Base-by-base conservation (phyloP, 352 stramenopile genomes). In the Globisporangium takayamanum region DNA sequence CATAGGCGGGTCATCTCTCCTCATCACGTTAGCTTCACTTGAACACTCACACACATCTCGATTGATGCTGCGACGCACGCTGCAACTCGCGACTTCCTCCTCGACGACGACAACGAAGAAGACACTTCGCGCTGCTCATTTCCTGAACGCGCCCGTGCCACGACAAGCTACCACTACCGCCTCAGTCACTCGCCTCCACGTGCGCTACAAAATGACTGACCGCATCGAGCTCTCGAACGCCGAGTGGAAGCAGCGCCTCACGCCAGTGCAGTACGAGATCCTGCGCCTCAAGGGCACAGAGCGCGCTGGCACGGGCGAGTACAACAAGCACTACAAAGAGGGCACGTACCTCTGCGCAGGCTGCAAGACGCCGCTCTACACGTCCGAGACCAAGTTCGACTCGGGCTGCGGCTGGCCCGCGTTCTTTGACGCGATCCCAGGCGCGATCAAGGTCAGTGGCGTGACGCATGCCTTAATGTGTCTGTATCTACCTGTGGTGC, bases 241-340 rank as follows among this genome's bases (percentile, higher is more conserved):
- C 18, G 87, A 97, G 60, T 97, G 88, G 87, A 87, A 94, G 68
- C 55, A 82, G 53, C 70, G 67, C 25, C 80, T 97, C 50, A 79
- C 74, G 62, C 78, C 79, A 1, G 75, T 81, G 57, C 80, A 97
- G 72, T 97, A 76, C 66, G 64, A 92, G 56, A 81, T 97, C 46
- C 77, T 97, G 69, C 86, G 89, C 20, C 77, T 94, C 53, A 97
- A 97, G 63, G 88, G 87, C 53, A 97, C 88, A 47, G 89, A 97
- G 76, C 86, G 80, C 55, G 73, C 84, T 8, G 84, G 83, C 50
- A 96, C 84, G 45, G 88, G 88, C 67, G 77, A 92, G 73, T 96
- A 95, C 73, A 90, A 95, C 75, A 95, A 96, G 64, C 72, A 88
- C 69, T 82, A 85, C 55, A 70, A 93, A 26, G 72, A 88, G 18